A percentile compares a stretch with the other conserved stretches of the same genome.
Evolutionary conservation across 129 eudicot species (phyloP).

Genomic region (Pulicaria dysenterica): DNA sequence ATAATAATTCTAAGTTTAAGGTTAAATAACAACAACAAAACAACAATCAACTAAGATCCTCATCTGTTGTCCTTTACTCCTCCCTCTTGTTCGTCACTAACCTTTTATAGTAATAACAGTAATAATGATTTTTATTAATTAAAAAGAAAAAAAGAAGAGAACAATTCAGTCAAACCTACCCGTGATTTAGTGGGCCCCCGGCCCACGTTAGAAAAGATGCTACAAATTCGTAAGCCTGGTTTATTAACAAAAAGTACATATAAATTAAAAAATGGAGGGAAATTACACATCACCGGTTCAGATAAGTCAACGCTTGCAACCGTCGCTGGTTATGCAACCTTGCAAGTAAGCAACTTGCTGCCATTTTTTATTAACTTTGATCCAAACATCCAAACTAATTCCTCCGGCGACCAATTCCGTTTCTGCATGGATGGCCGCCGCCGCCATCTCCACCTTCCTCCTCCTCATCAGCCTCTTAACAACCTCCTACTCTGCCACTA

Average conservation of each 20-base stretch:
- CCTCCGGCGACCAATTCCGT: constrained; percentile 9
- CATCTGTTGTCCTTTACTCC: too few species aligned
- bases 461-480: constrained; percentile 10
- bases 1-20: too few species aligned
- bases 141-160: too few species aligned
- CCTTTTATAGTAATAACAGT: too few species aligned
- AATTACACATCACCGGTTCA: constrained; percentile 2
- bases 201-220: constrained; percentile 12
- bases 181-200: constrained; percentile 8
- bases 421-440: constrained; percentile 46
- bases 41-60: too few species aligned
- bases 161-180: too few species aligned
- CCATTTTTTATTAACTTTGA: constrained; percentile 7
- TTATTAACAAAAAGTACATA: neutral
- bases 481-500: constrained; percentile 16
- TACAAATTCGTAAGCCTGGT: constrained; percentile 12
- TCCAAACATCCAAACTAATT: neutral
- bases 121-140: too few species aligned
- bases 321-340: neutral
- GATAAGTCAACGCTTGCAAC: constrained; percentile 30
- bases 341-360: constrained; percentile 11
- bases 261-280: neutral
- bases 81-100: too few species aligned
- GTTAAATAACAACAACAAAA: too few species aligned
- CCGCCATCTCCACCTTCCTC: constrained; percentile 16